Base-by-base conservation (phyloP, 1,284 basidiomycete species). In the Cryptococcus depauperatus region DNA sequence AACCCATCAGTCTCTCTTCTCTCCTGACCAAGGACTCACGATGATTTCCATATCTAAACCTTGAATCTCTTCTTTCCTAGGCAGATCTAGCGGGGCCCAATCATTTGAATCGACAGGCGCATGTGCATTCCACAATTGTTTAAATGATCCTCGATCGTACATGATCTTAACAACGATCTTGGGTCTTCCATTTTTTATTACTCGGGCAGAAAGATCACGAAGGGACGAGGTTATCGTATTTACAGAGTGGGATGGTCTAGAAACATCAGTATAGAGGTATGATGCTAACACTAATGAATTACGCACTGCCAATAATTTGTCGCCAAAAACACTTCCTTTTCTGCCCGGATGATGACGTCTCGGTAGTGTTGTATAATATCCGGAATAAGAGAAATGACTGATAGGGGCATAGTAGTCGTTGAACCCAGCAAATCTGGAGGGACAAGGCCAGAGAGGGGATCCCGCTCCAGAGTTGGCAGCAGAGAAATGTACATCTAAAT, bases 91-190 rank as follows among this genome's bases (percentile, higher is more conserved):
- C 30, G 73, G 75, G 6, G 73, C 69, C 72, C 77, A 81, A 37
- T 74, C 76, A 4, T 69, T 61, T 3, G 75, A 73, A 8, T 70
- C 61, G 16, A 83, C 80, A 3, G 68, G 55, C 9, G 78, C 72
- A 52, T 82, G 82, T 37, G 77, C 76, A 49, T 80, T 77, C 52
- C 72, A 57, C 21, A 79, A 57, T 49, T 72, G 70, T 60, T 77
- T 75, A 52, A 76, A 70, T 37, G 75, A 78, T 1, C 82, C 82
- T 53, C 82, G 75, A 57, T 84, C 82, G 65, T 83, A 84, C 59
- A 83, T 77, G 58, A 84, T 62, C 60, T 75, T 74, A 56, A 73
- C 71, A 37, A 83, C 72, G n/a, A 81, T 74, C 52, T 74, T 77
- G 11, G 66, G 66, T n/a, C 73, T 72, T 3, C 73, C 70, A 32